Base-by-base conservation (phyloP, 495 filamentous ascomycete genomes). In the Jackrogersella minutella region DNA sequence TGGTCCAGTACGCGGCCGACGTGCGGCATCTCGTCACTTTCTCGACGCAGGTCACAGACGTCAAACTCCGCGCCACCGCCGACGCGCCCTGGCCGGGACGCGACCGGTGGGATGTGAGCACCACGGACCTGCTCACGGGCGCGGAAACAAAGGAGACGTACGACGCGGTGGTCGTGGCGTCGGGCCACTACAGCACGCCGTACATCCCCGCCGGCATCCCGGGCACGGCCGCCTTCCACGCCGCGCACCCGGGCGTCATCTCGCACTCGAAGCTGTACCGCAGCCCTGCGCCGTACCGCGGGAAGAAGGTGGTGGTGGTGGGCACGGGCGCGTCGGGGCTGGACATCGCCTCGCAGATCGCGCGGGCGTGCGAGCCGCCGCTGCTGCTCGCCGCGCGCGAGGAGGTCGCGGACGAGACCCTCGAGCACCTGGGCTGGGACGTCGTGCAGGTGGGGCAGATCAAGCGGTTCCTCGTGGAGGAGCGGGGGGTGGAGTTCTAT, bases 121-220 rank as follows among this genome's bases (percentile, higher is more conserved):
- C 87, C 1, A 82, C 81, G 0, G 50, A 73, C 26, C 47, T 74
- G 1, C 71, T 75, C 5, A 76, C 64, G 71, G 62, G 75, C 75
- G 61, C 59, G 76, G 58, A 44, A 70, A 16, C 83, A 86, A 41
- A 10, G 69, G 70, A 3, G n/a, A 77, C 70, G 1, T 97, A 89
- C 71, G 93, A 97, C 76, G 92, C 91, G 9, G 86, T 97, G 3
- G 86, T 95, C 1, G 87, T 93, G n/a, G 91, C 91, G 5, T 92
- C 82, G 62, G 93, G 93, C 0, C 92, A 97, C 70, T 96, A 90
- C 73, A 83, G 83, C 17, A 85, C 90, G 5, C 89, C 90, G 0
- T 88, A 84, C 72, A 77, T 96, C 8, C 93, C 93, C 0, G 43
- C 66, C 1, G 75, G 82, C 21, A 85, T 74, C 11, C 66, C 54